phyloP scores from a whole-genome alignment of 176 grass and related monocot genomes.

The Rhynchospora tenuis region DNA sequence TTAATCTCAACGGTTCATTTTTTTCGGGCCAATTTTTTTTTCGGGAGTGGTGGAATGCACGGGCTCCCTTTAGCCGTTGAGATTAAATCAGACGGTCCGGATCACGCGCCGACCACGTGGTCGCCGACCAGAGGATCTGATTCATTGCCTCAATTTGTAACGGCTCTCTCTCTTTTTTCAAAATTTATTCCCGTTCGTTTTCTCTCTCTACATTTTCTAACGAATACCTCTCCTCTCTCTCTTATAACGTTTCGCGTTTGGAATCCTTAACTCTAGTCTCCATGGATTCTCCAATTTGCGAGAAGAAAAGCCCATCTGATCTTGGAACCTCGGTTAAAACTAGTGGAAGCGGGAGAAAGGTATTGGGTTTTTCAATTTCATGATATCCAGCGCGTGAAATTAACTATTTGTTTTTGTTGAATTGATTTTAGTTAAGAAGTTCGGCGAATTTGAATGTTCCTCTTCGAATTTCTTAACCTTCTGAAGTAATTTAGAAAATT shows the following conservation, averaged over 20 bases:
- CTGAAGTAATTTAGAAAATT: not conserved
- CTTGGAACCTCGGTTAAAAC: not conserved
- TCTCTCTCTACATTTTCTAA: not conserved
- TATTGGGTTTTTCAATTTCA: not conserved
- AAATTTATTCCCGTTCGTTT: not conserved
- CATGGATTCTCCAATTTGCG: not conserved
- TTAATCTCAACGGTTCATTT: too few relatives aligned
- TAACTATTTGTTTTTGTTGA: not conserved
- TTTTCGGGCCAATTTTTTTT: too few relatives aligned
- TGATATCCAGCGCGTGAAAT: not conserved
- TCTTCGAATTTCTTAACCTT: not conserved
- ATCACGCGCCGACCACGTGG: too few relatives aligned
- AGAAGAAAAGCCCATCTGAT: conserved; percentile 24
- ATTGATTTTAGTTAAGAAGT: not conserved
- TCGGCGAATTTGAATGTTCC: not conserved
- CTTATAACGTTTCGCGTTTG: not conserved
- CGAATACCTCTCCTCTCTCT: not conserved
- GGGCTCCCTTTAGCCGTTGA: too few relatives aligned
- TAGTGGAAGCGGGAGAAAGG: conserved; percentile 36
- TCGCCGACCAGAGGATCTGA: too few relatives aligned
- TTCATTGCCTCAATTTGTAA: not conserved
- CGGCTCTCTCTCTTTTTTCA: conserved; percentile 28
- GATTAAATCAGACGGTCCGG: too few relatives aligned
- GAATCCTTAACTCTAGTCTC: not conserved
- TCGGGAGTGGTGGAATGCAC: too few relatives aligned